These are phyloP conservation scores for Rhododendron molle DNA, from an alignment of 148 eudicot species.

Conservation along the genomic window DNA sequence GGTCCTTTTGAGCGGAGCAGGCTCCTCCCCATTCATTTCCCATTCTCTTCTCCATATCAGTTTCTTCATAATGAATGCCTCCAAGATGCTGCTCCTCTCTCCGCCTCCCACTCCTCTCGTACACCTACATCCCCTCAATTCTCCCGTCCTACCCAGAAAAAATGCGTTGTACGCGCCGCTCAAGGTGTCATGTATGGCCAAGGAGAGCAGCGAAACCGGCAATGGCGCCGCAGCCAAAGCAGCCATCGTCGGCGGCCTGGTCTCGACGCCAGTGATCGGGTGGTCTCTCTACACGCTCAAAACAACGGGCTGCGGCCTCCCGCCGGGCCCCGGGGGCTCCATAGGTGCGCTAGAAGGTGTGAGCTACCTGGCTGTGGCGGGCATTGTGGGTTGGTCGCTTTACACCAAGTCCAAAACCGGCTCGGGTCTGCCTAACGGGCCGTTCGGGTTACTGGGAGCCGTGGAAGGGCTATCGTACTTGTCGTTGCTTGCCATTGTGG, in stretches of 20 bases:
- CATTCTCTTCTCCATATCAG: neutral
- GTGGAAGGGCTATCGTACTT: slow-evolving; percentile 92
- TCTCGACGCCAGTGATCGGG: slow-evolving; percentile 71
- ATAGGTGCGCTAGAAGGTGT: slow-evolving; percentile 92
- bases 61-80: slow-evolving; percentile 3
- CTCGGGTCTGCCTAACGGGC: slow-evolving; percentile 87
- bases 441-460: slow-evolving; percentile 84
- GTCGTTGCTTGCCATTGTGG: slow-evolving; percentile 62
- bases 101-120: slow-evolving; percentile 6
- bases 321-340: slow-evolving; percentile 95
- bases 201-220: slow-evolving; percentile 34
- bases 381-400: slow-evolving; percentile 79
- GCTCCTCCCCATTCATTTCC: neutral
- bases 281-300: slow-evolving; percentile 96
- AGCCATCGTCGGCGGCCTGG: slow-evolving; percentile 67
- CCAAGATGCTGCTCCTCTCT: slow-evolving; percentile 11
- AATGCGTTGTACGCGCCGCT: neutral
- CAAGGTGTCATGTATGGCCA: slow-evolving; percentile 45
- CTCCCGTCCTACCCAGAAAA: neutral
- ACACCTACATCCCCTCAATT: neutral
- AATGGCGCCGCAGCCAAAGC: slow-evolving; percentile 27
- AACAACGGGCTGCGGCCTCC: slow-evolving; percentile 97
- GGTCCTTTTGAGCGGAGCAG: neutral
- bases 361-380: slow-evolving; percentile 73
- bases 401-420: slow-evolving; percentile 90